Percentiles rank a stretch among this genome's conserved stretches.
phyloP scores from a whole-genome alignment of 1,139 yeast species.

The Tardiomyces depauwii region DNA sequence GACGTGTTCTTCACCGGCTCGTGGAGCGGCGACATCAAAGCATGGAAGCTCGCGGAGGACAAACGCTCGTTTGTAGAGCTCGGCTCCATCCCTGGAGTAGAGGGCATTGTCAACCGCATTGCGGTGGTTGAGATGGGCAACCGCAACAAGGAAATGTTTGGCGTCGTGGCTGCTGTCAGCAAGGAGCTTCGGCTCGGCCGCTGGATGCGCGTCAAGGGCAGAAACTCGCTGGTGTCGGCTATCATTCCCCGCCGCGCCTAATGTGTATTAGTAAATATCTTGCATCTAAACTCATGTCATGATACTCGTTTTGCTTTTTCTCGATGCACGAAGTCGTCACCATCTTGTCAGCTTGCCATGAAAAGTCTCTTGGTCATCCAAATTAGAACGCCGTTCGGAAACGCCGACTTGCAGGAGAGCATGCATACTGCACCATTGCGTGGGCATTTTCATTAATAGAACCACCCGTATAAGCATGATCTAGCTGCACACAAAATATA shows the following conservation, averaged over 20 bases:
- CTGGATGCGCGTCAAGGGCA: conserved; percentile 34
- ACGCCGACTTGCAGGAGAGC: no score
- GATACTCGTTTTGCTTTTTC: no score
- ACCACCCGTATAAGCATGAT: no score
- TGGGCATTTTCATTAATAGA: no score
- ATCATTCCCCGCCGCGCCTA: not conserved
- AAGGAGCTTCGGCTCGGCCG: conserved; percentile 86
- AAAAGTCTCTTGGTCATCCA: no score
- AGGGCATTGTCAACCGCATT: conserved; percentile 64
- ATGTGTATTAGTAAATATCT: not conserved
- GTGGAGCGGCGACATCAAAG: conserved; percentile 60
- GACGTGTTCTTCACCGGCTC: conserved; percentile 84
- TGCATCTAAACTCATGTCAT: not conserved
- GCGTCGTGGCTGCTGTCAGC: conserved; percentile 56
- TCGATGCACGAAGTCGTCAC: no score
- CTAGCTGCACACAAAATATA: no score
- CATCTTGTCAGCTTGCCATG: no score
- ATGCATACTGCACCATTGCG: no score
- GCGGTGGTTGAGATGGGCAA: conserved; percentile 50
- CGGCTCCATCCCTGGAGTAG: conserved; percentile 46
- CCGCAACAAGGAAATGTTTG: conserved; percentile 36
- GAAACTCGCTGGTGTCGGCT: not conserved
- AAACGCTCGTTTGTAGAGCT: conserved; percentile 47
- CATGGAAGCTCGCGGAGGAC: conserved; percentile 67
- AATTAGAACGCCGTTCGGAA: no score